phyloP scores from a whole-genome alignment of 1,284 basidiomycete genomes.

The Tranzscheliella williamsii region DNA sequence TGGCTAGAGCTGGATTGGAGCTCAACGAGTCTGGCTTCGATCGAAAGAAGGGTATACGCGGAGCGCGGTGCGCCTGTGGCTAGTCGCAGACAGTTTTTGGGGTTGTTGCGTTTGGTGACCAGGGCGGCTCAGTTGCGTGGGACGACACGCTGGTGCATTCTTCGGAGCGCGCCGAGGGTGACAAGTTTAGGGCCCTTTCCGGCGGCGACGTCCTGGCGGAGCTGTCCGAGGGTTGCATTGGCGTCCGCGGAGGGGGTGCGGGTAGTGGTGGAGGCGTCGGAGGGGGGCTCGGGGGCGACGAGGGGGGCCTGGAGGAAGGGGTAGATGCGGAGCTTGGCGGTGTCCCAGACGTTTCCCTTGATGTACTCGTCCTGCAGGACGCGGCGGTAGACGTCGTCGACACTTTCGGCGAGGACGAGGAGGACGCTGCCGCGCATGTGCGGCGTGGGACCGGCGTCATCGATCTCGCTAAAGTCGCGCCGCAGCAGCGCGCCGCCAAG shows the following conservation, averaged over 20 bases:
- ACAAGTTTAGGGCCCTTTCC: constrained; percentile 36
- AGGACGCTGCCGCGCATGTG: constrained; percentile 38
- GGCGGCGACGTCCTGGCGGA: constrained; percentile 29
- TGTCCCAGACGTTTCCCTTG: constrained; percentile 37
- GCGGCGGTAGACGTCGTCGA: constrained; percentile 34
- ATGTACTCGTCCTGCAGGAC: constrained; percentile 45
- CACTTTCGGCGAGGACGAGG: constrained; percentile 42
- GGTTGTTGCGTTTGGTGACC: no score
- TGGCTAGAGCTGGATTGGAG: no score
- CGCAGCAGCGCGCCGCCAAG: constrained; percentile 42
- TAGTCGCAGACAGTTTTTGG: no score
- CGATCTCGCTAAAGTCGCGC: constrained; percentile 39
- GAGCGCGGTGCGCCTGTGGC: no score
- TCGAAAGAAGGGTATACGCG: no score
- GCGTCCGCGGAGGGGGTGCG: neutral
- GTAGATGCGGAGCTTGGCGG: constrained; percentile 30
- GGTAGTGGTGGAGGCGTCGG: neutral
- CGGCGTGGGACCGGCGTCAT: constrained; percentile 26
- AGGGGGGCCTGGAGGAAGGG: constrained; percentile 44
- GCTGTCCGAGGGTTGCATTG: constrained; percentile 32
- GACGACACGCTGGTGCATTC: constrained; percentile 33
- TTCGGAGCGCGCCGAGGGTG: constrained; percentile 30
- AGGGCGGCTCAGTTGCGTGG: no score
- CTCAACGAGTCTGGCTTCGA: no score
- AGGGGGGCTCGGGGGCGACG: neutral